phyloP scores from a whole-genome alignment of 305 asterid genomes.

The Fraxinus albicans region DNA sequence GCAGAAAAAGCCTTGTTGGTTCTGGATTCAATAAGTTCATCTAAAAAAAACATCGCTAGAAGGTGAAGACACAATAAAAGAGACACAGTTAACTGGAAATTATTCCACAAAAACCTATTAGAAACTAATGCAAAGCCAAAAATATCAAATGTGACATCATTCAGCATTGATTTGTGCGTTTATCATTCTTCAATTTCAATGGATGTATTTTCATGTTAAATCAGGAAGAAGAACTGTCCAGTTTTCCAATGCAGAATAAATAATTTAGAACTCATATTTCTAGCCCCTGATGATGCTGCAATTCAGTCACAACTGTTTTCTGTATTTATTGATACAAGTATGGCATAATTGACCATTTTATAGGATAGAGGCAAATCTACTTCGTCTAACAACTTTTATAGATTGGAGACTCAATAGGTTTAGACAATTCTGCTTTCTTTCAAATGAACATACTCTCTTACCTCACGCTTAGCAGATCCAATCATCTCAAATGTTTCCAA shows the following conservation, averaged over 20 bases:
- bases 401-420: neutral
- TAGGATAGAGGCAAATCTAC: neutral
- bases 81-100: neutral
- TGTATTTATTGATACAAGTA: conserved; percentile 1
- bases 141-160: neutral
- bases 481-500: conserved; percentile 98
- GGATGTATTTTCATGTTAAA: neutral
- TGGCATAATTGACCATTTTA: conserved; percentile 7
- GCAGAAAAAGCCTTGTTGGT: neutral
- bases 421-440: neutral
- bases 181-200: neutral
- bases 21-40: conserved; percentile 2
- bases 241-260: neutral
- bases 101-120: neutral
- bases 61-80: conserved; percentile 5
- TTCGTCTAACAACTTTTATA: neutral
- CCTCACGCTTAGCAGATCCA: conserved; percentile 95
- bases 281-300: neutral
- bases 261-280: neutral
- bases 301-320: neutral
- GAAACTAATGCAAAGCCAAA: neutral
- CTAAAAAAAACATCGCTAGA: neutral
- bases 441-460: conserved; percentile 29
- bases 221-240: neutral
- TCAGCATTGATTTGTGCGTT: neutral